phyloP scores from a whole-genome alignment of 1,139 yeast species.

The Sugiyamaella neomexicana region DNA sequence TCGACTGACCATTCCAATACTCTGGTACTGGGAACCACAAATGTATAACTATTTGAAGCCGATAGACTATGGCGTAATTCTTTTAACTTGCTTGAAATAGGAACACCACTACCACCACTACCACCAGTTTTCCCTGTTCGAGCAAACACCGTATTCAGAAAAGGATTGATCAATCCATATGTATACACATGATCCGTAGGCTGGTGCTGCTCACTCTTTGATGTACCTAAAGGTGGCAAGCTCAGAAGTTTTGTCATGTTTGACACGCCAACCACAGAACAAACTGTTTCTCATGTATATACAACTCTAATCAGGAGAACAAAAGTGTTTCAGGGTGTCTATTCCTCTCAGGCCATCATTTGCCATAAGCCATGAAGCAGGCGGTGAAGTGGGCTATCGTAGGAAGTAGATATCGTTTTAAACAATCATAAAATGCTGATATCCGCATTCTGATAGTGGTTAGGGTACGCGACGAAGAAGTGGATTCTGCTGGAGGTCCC shows the following conservation, averaged over 20 bases:
- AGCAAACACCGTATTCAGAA: slow-evolving; percentile 66
- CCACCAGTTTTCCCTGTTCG: slow-evolving; percentile 28
- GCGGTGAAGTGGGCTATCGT: background rate
- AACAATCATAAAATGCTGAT: background rate
- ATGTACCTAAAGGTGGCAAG: slow-evolving; percentile 1
- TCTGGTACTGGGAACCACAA: slow-evolving; percentile 45
- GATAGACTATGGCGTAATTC: slow-evolving; percentile 48
- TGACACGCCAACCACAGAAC: background rate
- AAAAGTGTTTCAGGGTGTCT: background rate
- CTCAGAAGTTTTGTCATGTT: background rate
- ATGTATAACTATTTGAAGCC: slow-evolving; percentile 38
- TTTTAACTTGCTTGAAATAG: slow-evolving; percentile 53
- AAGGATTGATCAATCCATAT: slow-evolving; percentile 50
- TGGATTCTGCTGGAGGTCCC: too few species aligned
- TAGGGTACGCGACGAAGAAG: background rate
- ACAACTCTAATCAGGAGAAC: too few species aligned
- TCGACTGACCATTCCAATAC: slow-evolving; percentile 54
- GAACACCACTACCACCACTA: slow-evolving; percentile 45
- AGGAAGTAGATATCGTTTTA: background rate
- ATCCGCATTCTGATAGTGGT: background rate
- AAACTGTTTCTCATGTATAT: too few species aligned
- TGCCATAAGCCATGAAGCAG: background rate
- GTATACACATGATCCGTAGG: slow-evolving; percentile 33
- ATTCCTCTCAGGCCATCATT: background rate
- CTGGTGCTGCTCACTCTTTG: background rate